Conservation (phyloP, 1,284 basidiomycete species). For the Kalmanozyma brasiliensis region DNA sequence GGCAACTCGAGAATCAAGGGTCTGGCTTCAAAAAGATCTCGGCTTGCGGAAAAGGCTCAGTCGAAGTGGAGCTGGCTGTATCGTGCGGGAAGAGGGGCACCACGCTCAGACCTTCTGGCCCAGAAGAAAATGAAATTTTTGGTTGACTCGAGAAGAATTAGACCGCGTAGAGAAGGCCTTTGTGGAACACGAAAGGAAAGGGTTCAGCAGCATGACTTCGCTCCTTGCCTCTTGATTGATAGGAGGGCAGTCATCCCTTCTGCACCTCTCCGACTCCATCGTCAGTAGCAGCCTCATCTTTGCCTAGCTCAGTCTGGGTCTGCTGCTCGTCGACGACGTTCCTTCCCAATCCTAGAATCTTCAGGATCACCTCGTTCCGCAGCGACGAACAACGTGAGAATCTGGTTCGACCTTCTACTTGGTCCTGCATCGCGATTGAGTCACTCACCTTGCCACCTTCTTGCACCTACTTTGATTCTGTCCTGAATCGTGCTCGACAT, state of each 20-base stretch:
- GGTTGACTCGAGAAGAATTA: slow-evolving; percentile 8
- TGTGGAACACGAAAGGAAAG: slow-evolving; percentile 5
- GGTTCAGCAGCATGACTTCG: slow-evolving; percentile 11
- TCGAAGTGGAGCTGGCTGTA: slow-evolving; percentile 14
- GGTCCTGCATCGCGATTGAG: not conserved
- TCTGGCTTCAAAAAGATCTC: slow-evolving; percentile 6
- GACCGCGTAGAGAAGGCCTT: too few species aligned
- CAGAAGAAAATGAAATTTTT: slow-evolving; percentile 6
- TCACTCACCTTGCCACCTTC: slow-evolving; percentile 1
- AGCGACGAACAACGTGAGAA: slow-evolving; percentile 34
- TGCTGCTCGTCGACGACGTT: slow-evolving; percentile 16
- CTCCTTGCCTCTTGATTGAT: slow-evolving; percentile 44
- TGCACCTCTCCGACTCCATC: slow-evolving; percentile 44
- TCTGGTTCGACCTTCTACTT: not conserved
- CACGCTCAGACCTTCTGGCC: slow-evolving; percentile 17
- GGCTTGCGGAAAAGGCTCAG: slow-evolving; percentile 33
- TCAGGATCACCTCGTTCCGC: slow-evolving; percentile 5
- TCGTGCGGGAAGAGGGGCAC: slow-evolving; percentile 16
- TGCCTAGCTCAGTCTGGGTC: slow-evolving; percentile 11
- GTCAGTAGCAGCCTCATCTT: slow-evolving; percentile 29
- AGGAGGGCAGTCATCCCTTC: slow-evolving; percentile 48
- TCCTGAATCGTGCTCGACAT: not conserved
- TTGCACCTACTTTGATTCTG: slow-evolving; percentile 1
- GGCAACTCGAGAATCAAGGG: slow-evolving; percentile 1
- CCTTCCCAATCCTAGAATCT: slow-evolving; percentile 2